These are phyloP conservation scores for Lactarius hatsudake DNA, from an alignment of 768 basidiomycete genomes.

Conservation along the genomic window DNA sequence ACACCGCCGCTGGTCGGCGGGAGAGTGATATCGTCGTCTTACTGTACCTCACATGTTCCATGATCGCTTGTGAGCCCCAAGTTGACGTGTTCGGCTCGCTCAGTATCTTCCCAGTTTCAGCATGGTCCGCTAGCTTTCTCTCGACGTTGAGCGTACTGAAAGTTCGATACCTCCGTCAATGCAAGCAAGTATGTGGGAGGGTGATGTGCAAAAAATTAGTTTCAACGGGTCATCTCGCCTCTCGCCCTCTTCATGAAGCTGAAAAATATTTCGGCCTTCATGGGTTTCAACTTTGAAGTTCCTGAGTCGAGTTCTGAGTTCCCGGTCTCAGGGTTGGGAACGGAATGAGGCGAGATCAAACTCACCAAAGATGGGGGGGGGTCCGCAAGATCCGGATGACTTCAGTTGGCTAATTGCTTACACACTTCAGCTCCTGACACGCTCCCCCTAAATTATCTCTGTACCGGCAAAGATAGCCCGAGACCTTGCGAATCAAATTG, in stretches of 20 bases:
- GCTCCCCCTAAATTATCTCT: too few species aligned
- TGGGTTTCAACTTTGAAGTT: background rate
- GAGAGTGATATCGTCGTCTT: conserved; percentile 15
- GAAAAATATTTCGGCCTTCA: background rate
- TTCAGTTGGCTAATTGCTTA: background rate
- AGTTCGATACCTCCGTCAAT: background rate
- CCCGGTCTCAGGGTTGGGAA: background rate
- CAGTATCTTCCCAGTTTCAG: background rate
- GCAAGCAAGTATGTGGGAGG: background rate
- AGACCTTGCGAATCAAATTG: background rate
- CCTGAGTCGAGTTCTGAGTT: background rate
- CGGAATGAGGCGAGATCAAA: background rate
- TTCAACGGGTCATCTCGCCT: background rate
- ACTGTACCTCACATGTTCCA: background rate
- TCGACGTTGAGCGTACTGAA: background rate
- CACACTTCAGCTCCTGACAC: background rate
- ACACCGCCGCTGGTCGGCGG: conserved; percentile 27
- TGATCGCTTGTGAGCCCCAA: background rate
- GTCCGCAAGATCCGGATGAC: background rate
- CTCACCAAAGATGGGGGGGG: too few species aligned
- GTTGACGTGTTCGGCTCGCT: background rate
- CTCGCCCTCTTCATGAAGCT: background rate
- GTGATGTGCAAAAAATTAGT: background rate
- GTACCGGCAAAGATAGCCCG: too few species aligned
- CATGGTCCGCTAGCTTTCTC: background rate